A percentile compares a stretch with the other conserved stretches of the same genome.
Conservation (phyloP, 2,329 filamentous ascomycete genomes). For the Neoascochyta sp. region DNA sequence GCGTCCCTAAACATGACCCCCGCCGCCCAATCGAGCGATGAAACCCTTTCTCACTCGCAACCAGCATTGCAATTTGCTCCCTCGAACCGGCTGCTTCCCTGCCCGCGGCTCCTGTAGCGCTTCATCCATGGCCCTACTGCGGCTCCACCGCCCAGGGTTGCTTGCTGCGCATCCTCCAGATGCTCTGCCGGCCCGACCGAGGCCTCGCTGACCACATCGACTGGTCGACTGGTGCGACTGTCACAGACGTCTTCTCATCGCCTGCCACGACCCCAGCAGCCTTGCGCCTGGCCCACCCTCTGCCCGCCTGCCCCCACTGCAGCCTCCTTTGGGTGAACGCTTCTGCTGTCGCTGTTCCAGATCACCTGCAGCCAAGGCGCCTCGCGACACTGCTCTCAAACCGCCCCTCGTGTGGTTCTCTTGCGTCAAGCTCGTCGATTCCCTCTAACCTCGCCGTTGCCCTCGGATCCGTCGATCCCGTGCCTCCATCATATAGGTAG, state of each 20-base stretch:
- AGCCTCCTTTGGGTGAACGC: conserved; percentile 38
- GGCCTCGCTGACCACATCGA: no score
- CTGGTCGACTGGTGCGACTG: conserved; percentile 20
- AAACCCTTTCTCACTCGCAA: conserved; percentile 26
- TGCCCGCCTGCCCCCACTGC: conserved; percentile 27
- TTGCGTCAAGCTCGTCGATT: conserved; percentile 35
- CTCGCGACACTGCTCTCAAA: conserved; percentile 40
- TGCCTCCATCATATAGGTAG: conserved; percentile 37
- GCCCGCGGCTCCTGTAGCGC: conserved; percentile 10
- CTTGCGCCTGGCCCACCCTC: conserved; percentile 33
- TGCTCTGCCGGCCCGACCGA: conserved; percentile 20
- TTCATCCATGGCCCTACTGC: conserved; percentile 17
- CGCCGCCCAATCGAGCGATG: conserved; percentile 24
- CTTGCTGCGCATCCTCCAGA: conserved; percentile 22
- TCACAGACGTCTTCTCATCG: conserved; percentile 27
- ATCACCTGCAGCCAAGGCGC: conserved; percentile 42
- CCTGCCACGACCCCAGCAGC: conserved; percentile 29
- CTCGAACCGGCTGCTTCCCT: conserved; percentile 20
- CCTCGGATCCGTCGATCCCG: conserved; percentile 32
- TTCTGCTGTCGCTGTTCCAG: conserved; percentile 40
- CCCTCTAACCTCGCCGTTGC: conserved; percentile 29
- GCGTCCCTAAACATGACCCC: conserved; percentile 16
- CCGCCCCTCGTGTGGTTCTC: conserved; percentile 35
- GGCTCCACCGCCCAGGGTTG: conserved; percentile 32
- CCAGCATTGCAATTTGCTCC: conserved; percentile 14